These are phyloP conservation scores for Chlamydomonas asymmetrica DNA, from an alignment of 139 green algal genomes.

Conservation along the genomic window DNA sequence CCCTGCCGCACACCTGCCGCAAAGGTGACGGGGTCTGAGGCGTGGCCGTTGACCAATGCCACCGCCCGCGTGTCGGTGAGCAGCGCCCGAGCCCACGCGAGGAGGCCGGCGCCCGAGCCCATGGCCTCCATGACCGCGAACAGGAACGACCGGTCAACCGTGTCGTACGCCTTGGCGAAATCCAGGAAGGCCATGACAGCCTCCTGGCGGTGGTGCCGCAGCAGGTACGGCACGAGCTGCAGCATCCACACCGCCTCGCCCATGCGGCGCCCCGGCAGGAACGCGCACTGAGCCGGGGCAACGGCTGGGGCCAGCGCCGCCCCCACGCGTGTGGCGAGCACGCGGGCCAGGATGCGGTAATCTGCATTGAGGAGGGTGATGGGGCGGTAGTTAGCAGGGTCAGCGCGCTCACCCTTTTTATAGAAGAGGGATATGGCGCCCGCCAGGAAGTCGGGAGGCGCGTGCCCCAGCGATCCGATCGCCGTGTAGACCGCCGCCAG, in stretches of 20 bases:
- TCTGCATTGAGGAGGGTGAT: slow-evolving; percentile 44
- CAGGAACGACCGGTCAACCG: slow-evolving; percentile 25
- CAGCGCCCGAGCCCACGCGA: slow-evolving; percentile 18
- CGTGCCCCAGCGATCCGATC: not conserved
- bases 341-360: slow-evolving; percentile 30
- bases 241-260: slow-evolving; percentile 26
- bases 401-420: slow-evolving; percentile 13
- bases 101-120: slow-evolving; percentile 16
- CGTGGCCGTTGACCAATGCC: slow-evolving; percentile 14
- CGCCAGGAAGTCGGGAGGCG: slow-evolving; percentile 24
- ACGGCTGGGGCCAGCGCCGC: slow-evolving; percentile 1
- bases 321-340: slow-evolving; percentile 15
- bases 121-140: slow-evolving; percentile 6
- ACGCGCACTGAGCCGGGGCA: slow-evolving; percentile 36
- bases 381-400: slow-evolving; percentile 31
- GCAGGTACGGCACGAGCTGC: slow-evolving; percentile 24
- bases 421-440: slow-evolving; percentile 32
- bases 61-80: not conserved
- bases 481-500: slow-evolving; percentile 1
- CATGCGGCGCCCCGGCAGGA: slow-evolving; percentile 34
- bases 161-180: slow-evolving; percentile 39
- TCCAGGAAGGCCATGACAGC: slow-evolving; percentile 14
- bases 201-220: not conserved
- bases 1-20: slow-evolving; percentile 28
- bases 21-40: not conserved